Base-by-base conservation (phyloP, 495 filamentous ascomycete genomes). In the Neurospora terricola region DNA sequence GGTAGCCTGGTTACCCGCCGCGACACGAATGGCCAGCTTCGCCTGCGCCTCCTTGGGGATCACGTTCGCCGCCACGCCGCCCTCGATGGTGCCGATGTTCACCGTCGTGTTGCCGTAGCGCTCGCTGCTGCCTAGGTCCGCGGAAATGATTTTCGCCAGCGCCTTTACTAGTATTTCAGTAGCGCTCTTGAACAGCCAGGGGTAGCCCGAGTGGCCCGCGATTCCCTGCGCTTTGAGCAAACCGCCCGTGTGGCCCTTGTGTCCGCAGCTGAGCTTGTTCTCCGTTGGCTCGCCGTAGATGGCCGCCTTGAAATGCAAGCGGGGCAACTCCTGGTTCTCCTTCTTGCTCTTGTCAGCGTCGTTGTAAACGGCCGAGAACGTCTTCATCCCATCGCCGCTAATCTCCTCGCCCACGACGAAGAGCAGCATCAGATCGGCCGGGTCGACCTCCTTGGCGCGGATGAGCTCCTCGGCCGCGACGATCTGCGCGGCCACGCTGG, bases 241-340 rank as follows among this genome's bases (percentile, higher is more conserved):
- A 75, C 93, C 90, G 11, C 82, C 82, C 4, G 92, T 77, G 76
- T 91, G 90, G 5, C 95, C 95, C 78, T 98, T 98, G 83, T 98
- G 95, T 0, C 95, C 95, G 42, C 91, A 87, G 1, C 93, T 94
- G 37, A 98, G 91, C 79, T 91, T 91, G 71, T 90, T 86, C 75
- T 97, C 93, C 0, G 95, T 98, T 12, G 95, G 95, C 78, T 98
- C 95, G 54, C 91, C 95, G 78, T 97, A 98, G 79, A 98, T 91
- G 73, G 93, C 88, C 5, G 92, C 87, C 12, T 78, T 71, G 69
- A 85, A 77, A 4, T 73, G 39, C 39, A 40, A 42, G 14, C 5
- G 39, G 14, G 39, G 39, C 14, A 42, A 40, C 11, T 12, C 2
- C 10, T 16, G 12, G 2, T 72, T 3, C 27, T 72, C 59, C 10